phyloP scores from a whole-genome alignment of 345 rosid species.

The Populus davidiana region DNA sequence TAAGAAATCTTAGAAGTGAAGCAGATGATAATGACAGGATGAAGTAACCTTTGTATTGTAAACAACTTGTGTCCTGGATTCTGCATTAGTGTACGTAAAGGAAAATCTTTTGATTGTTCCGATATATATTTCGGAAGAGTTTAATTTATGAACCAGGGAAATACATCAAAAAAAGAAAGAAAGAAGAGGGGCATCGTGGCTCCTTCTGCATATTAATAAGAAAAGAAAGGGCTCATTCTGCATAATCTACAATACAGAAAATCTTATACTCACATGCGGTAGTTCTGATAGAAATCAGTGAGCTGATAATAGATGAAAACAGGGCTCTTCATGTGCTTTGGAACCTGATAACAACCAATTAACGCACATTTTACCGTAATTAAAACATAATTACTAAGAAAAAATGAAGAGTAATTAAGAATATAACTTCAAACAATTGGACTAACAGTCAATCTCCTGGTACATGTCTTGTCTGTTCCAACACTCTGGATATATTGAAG shows the following conservation, averaged over 20 bases:
- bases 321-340: constrained; percentile 31
- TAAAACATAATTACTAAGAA: not conserved
- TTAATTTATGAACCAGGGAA: too few species aligned
- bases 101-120: too few species aligned
- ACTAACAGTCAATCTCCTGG: constrained; percentile 16
- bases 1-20: too few species aligned
- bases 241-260: not conserved
- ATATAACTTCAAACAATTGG: not conserved
- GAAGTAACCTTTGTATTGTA: too few species aligned
- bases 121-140: too few species aligned
- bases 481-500: constrained; percentile 8
- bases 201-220: not conserved
- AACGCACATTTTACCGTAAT: not conserved
- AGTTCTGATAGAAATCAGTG: constrained; percentile 29
- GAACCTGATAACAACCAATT: constrained; percentile 15
- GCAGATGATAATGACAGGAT: too few species aligned
- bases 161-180: too few species aligned
- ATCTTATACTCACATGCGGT: constrained; percentile 17
- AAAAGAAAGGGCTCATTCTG: not conserved
- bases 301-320: constrained; percentile 30
- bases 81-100: too few species aligned
- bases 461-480: constrained; percentile 22
- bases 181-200: too few species aligned
- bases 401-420: too few species aligned
- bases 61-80: too few species aligned